A percentile compares a stretch with the other conserved stretches of the same genome.
These are phyloP conservation scores for Nannizzia gypsea DNA, from an alignment of 2,329 filamentous ascomycete genomes.

Conservation along the genomic window DNA sequence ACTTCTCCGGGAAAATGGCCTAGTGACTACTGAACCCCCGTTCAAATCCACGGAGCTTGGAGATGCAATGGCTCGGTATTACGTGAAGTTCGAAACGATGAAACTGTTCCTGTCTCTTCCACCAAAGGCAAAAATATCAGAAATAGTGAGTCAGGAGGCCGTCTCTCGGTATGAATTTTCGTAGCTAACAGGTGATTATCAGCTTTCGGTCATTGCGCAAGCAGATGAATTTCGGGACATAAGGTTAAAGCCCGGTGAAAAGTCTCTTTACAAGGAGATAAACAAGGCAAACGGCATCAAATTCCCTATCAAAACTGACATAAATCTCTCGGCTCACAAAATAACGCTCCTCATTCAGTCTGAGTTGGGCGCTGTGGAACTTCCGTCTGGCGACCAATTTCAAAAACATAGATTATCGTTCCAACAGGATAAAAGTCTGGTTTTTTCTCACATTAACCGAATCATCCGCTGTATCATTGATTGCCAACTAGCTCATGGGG, in stretches of 20 bases:
- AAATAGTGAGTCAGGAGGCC: conserved; percentile 48
- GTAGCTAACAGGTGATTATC: background rate
- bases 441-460: conserved; percentile 58
- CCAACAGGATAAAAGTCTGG: conserved; percentile 46
- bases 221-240: conserved; percentile 63
- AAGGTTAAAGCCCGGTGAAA: conserved; percentile 58
- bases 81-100: conserved; percentile 71
- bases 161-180: background rate
- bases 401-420: conserved; percentile 46
- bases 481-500: conserved; percentile 51
- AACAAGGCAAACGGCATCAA: conserved; percentile 59
- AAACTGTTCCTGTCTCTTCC: conserved; percentile 53
- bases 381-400: conserved; percentile 47
- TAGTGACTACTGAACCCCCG: conserved; percentile 41
- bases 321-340: conserved; percentile 59
- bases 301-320: conserved; percentile 56
- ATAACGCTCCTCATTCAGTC: conserved; percentile 66
- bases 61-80: conserved; percentile 71
- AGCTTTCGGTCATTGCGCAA: conserved; percentile 57
- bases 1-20: conserved; percentile 47
- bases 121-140: conserved; percentile 48
- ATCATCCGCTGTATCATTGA: conserved; percentile 66
- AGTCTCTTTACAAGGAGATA: conserved; percentile 56
- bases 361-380: conserved; percentile 55
- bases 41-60: conserved; percentile 61